These are phyloP conservation scores for Candida boidinii DNA, from an alignment of 805 yeast species.

Conservation along the genomic window DNA sequence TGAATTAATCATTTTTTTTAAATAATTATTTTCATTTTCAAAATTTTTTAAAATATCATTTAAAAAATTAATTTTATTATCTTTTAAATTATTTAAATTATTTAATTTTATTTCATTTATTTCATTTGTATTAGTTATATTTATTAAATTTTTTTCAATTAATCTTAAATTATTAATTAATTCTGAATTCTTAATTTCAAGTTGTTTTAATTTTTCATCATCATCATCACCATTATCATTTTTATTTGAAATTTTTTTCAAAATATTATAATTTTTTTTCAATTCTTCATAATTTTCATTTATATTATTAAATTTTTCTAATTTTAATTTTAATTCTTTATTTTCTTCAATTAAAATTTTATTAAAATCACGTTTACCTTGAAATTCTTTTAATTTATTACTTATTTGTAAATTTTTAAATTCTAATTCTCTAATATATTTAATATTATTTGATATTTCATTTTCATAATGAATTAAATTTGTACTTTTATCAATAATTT, in stretches of 20 bases:
- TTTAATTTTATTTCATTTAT: conserved; percentile 5
- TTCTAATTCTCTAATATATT: conserved; percentile 39
- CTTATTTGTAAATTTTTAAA: conserved; percentile 43
- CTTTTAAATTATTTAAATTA: conserved; percentile 8
- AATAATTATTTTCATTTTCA: conserved; percentile 9
- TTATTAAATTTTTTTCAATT: background rate
- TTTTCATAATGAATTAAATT: conserved; percentile 22
- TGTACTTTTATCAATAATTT: conserved; percentile 25
- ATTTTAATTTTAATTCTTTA: conserved; percentile 27
- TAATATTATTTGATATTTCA: conserved; percentile 30
- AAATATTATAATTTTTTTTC: conserved; percentile 39
- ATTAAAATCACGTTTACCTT: conserved; percentile 34
- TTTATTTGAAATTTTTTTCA: conserved; percentile 38
- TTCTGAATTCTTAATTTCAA: conserved; percentile 4
- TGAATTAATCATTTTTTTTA: background rate
- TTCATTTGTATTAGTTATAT: background rate
- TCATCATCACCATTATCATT: conserved; percentile 32
- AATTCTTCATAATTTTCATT: conserved; percentile 38
- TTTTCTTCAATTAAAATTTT: conserved; percentile 54
- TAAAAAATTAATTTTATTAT: conserved; percentile 12
- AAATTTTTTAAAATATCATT: conserved; percentile 12
- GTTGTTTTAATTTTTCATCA: conserved; percentile 2
- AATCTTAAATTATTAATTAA: no score
- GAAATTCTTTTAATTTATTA: conserved; percentile 40
- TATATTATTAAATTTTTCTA: conserved; percentile 29